Base-by-base conservation (phyloP, 2,329 filamentous ascomycete species). In the Sporothrix pseudoabietina region DNA sequence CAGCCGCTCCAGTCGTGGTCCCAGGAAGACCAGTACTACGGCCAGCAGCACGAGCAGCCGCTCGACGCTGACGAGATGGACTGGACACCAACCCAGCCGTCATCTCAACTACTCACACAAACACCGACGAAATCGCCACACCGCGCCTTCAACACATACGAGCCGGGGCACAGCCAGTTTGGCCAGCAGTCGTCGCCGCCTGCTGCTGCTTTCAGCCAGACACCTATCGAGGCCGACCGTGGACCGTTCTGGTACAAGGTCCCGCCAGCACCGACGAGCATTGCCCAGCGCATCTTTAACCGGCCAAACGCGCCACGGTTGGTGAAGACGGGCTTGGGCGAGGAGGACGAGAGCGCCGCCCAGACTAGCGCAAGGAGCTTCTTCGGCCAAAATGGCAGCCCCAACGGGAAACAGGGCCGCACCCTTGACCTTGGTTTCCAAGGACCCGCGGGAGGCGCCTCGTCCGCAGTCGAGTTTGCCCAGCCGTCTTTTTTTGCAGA, bases 181-280 rank as follows among this genome's bases (percentile, higher is more conserved):
- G 39, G 82, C 57, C 80, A 80, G 70, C 77, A 80, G 74, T 82
- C 82, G 55, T 80, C 79, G 71, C 77, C 81, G 74, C 82, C 82
- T 61, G 82, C 83, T 59, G 77, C 82, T 8, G 79, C 82, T 1
- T 88, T 88, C 73, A 83, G 82, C 65, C 82, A 86, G 72, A 80
- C 83, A 0, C 85, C 85, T 0, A 82, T 82, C 19, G 82, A 84
- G 69, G 79, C 81, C 0, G 82, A 84, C 59, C 76, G 81, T 16
- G 84, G 83, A 1, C 88, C 90, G 1, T 94, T 94, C 78, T 91
- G 89, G 85, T 91, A 89, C 81, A 89, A 87, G 73, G 86, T 94
- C 2, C 92, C 92, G 4, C 85, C 90, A 0, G 90, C 91, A 1
- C 92, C 92, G 16, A 87, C 86, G 16, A 87, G 86, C n/a, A 90